These are phyloP conservation scores for Balakata baccata DNA, from an alignment of 345 rosid species.

Conservation along the genomic window DNA sequence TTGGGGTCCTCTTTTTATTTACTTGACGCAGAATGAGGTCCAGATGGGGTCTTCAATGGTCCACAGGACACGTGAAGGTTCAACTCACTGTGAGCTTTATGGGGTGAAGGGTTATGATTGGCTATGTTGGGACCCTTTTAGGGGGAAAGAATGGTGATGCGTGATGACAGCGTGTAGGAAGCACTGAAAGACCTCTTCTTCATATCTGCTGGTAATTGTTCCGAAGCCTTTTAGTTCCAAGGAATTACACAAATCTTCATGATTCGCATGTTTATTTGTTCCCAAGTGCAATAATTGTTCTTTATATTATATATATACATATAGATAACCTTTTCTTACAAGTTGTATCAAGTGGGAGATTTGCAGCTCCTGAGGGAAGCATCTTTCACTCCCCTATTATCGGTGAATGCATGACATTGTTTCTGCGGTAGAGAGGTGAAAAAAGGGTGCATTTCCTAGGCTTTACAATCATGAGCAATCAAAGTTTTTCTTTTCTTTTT, in stretches of 20 bases:
- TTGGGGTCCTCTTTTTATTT: conserved; percentile 37
- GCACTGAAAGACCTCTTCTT: conserved; percentile 35
- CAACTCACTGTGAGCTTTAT: conserved; percentile 39
- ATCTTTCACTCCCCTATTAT: conserved; percentile 12
- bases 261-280: conserved; percentile 37
- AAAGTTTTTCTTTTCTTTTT: no score
- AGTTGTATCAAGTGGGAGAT: conserved; percentile 24
- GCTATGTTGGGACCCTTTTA: conserved; percentile 44
- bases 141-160: conserved; percentile 23
- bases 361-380: conserved; percentile 34
- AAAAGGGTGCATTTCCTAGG: background rate
- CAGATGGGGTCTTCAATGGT: conserved; percentile 33
- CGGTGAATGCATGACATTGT: background rate
- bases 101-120: conserved; percentile 37
- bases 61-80: conserved; percentile 36
- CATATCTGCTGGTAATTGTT: conserved; percentile 28
- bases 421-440: background rate
- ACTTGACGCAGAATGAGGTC: conserved; percentile 29
- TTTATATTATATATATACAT: background rate
- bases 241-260: conserved; percentile 32
- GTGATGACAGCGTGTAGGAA: conserved; percentile 32
- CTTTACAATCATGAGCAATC: no score
- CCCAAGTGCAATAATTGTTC: conserved; percentile 26
- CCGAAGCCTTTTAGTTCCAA: conserved; percentile 32
- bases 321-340: conserved; percentile 13